These are phyloP conservation scores for Lepidopterella palustris DNA, from an alignment of 495 filamentous ascomycete genomes.

Conservation along the genomic window DNA sequence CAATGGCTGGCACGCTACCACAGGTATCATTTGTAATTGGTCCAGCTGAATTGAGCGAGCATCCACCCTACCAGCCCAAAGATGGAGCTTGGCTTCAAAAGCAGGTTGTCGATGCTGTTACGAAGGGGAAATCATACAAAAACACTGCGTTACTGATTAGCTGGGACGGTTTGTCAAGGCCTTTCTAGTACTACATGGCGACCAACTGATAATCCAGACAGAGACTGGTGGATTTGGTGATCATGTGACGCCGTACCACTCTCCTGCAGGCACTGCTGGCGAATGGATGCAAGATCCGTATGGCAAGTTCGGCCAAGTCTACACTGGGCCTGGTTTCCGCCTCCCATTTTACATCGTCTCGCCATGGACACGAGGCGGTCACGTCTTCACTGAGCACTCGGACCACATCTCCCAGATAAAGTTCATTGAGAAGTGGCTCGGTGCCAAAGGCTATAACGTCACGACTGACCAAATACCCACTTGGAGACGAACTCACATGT, in stretches of 20 bases:
- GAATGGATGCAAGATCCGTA: constrained; percentile 53
- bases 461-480: constrained; percentile 44
- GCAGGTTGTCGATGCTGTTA: constrained; percentile 48
- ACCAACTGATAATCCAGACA: constrained; percentile 26
- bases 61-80: constrained; percentile 48
- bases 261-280: constrained; percentile 44
- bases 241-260: constrained; percentile 50
- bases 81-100: constrained; percentile 54
- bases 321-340: constrained; percentile 47
- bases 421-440: constrained; percentile 50
- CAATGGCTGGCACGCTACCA: constrained; percentile 48
- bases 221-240: constrained; percentile 53
- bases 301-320: constrained; percentile 43
- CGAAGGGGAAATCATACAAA: constrained; percentile 44
- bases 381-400: constrained; percentile 50
- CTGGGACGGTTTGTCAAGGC: constrained; percentile 39
- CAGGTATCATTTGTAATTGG: constrained; percentile 50
- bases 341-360: constrained; percentile 52
- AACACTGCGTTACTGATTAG: constrained; percentile 48
- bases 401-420: constrained; percentile 54
- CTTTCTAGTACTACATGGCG: no score
- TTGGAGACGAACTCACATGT: constrained; percentile 52
- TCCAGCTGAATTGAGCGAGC: constrained; percentile 47
- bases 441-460: constrained; percentile 45
- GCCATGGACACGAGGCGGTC: constrained; percentile 50